Percentiles rank a stretch among this genome's conserved stretches.
These are phyloP conservation scores for Coemansia sp. DNA, from an alignment of 371 early-diverging fungal genomes.

Conservation along the genomic window DNA sequence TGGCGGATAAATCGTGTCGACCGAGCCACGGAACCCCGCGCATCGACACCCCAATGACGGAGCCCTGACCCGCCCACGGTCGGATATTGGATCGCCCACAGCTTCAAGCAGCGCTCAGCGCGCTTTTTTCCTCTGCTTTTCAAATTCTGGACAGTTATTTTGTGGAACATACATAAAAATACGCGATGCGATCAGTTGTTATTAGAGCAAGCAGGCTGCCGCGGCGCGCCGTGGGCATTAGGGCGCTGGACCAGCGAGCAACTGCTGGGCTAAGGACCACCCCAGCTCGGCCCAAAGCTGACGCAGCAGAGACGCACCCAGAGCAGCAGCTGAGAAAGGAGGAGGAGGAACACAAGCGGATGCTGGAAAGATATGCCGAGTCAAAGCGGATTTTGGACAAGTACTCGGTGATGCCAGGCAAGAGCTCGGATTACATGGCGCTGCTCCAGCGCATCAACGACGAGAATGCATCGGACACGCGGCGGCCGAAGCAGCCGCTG, in stretches of 20 bases:
- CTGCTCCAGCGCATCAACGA: conserved; percentile 43
- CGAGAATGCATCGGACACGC: conserved; percentile 26
- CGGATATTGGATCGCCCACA: too few species aligned
- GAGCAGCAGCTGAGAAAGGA: conserved; percentile 13
- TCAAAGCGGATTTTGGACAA: conserved; percentile 42
- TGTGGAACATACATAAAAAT: too few species aligned
- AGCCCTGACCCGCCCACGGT: not conserved
- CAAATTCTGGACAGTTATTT: too few species aligned
- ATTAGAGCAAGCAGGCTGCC: not conserved
- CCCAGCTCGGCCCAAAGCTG: not conserved
- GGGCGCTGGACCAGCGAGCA: not conserved
- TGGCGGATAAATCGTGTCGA: not conserved
- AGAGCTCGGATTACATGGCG: conserved; percentile 46
- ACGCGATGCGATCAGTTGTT: not conserved
- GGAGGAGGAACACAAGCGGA: conserved; percentile 43
- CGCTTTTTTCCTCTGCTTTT: too few species aligned
- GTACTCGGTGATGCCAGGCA: conserved; percentile 49
- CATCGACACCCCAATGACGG: not conserved
- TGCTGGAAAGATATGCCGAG: conserved; percentile 44
- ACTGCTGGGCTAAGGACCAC: not conserved
- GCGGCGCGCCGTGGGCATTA: not conserved
- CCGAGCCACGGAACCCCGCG: not conserved
- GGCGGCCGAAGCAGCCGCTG: conserved; percentile 39
- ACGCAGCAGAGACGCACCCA: conserved; percentile 2
- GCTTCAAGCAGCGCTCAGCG: too few species aligned